Base-by-base conservation (phyloP, 129 eudicot species). In the Logfia minima region DNA sequence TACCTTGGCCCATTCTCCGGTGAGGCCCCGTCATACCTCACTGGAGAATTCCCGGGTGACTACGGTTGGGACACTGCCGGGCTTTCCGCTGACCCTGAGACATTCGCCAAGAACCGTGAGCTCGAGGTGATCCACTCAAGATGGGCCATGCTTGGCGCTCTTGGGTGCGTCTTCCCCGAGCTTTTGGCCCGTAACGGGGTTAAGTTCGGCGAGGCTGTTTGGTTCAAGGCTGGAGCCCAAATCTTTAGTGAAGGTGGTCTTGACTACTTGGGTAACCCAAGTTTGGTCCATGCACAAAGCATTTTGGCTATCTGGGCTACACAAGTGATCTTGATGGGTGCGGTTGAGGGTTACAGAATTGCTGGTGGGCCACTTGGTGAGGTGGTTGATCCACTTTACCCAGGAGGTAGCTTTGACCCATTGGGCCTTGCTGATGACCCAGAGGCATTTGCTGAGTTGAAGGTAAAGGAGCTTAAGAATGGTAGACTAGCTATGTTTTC, bases 361-460 rank as follows among this genome's bases (percentile, higher is more conserved):
- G 94, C 94, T 0, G 94, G 91, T 45, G 94, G 94, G 5, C 94
- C 94, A 13, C 86, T 89, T 14, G 91, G 94, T 53, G 94, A 89
- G 84, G 85, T 89, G 32, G 83, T 79, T n/a, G 94, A 89, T 86
- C 94, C 94, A 48, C 77, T 89, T 18, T 89, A 89, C 89, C 90
- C 94, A 0, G 94, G 90, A 28, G 90, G 94, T 28, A 89, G 94
- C 56, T 89, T 89, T 58, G 94, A 86, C 84, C 94, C 94, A 4
- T 80, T 89, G 85, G 94, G 94, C 39, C 84, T 89, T 41, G 94
- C 94, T 41, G 94, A 89, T 37, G 94, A 89, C 74, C 93, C 94
- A 4, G 94, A 86, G 74, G 94, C 94, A 1, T 89, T 89, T 64
- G 94, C 94, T 41, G 94, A 89, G 84, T 76, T 89, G 41, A 86